Evolutionary conservation across 2,329 filamentous ascomycete species (phyloP).

Genomic region (Cyclaneusma minus): DNA sequence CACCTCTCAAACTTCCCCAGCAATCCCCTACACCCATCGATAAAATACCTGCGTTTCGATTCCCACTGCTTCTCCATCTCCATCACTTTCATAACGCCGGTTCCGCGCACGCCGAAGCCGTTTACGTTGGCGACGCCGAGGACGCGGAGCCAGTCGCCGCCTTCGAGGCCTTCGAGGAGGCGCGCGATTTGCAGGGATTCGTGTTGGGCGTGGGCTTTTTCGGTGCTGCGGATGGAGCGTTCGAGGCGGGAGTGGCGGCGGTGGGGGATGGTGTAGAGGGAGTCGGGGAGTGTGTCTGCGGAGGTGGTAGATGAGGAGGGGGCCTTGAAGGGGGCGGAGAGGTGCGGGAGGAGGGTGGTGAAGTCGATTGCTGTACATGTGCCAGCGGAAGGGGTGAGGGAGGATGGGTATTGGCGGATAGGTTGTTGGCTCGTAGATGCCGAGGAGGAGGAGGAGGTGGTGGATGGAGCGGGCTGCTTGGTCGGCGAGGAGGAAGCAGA

Average conservation of each 20-base stretch:
- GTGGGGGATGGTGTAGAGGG: slow-evolving; percentile 36
- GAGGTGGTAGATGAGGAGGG: no score
- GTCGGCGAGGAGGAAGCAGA: no score
- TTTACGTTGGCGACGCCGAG: no score
- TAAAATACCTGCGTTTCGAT: slow-evolving; percentile 70
- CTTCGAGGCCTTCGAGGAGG: slow-evolving; percentile 66
- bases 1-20: slow-evolving; percentile 78
- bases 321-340: slow-evolving; percentile 16
- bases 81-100: slow-evolving; percentile 39
- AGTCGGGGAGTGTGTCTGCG: slow-evolving; percentile 42
- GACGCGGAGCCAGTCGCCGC: slow-evolving; percentile 81
- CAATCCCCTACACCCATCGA: slow-evolving; percentile 65
- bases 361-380: no score
- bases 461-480: no score
- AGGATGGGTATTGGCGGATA: no score
- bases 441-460: no score
- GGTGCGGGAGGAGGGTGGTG: slow-evolving; percentile 20
- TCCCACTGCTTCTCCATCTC: slow-evolving; percentile 80
- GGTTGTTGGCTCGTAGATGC: no score
- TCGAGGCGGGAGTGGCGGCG: slow-evolving; percentile 44
- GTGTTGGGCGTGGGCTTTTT: slow-evolving; percentile 49
- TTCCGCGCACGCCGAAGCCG: slow-evolving; percentile 66
- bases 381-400: no score
- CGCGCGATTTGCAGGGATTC: slow-evolving; percentile 50
- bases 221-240: slow-evolving; percentile 45